phyloP scores from a whole-genome alignment of 2,329 filamentous ascomycete genomes.

The Helminthosporium solani region DNA sequence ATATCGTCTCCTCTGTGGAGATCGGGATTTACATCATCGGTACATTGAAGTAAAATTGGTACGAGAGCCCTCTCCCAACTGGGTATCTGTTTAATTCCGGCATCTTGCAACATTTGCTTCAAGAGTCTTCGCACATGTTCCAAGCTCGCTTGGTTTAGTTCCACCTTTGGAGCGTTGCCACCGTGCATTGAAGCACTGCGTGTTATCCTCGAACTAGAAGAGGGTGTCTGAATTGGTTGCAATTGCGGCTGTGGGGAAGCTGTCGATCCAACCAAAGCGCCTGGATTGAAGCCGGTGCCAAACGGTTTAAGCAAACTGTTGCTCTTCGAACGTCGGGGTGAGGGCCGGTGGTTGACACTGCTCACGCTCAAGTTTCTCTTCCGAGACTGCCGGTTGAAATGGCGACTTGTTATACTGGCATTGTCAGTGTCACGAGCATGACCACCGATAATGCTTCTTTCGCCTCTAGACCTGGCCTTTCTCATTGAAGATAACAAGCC shows the following conservation, averaged over 20 bases:
- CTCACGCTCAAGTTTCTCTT: conserved; percentile 82
- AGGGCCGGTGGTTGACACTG: conserved; percentile 71
- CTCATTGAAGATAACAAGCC: conserved; percentile 71
- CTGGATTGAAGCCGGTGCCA: conserved; percentile 43
- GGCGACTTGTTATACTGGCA: conserved; percentile 64
- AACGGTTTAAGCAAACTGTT: conserved; percentile 55
- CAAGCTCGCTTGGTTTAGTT: conserved; percentile 83
- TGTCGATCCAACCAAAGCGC: conserved; percentile 16
- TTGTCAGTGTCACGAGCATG: conserved; percentile 65
- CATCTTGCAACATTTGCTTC: conserved; percentile 77
- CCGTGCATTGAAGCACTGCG: conserved; percentile 82
- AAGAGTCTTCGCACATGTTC: conserved; percentile 85
- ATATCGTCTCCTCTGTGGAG: conserved; percentile 90
- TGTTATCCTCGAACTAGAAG: conserved; percentile 47
- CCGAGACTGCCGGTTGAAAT: conserved; percentile 64
- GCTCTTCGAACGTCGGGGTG: conserved; percentile 65
- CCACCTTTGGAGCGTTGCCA: conserved; percentile 69
- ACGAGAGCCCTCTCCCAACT: conserved; percentile 90
- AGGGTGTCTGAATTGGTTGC: conserved; percentile 27
- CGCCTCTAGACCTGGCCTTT: conserved; percentile 73
- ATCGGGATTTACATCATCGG: conserved; percentile 92
- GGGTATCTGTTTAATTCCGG: conserved; percentile 66
- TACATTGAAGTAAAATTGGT: conserved; percentile 85
- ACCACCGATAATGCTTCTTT: conserved; percentile 65
- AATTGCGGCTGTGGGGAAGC: conserved; percentile 30